Conservation (phyloP, 805 yeast species). For the Jamesozyma jinghongensis region DNA sequence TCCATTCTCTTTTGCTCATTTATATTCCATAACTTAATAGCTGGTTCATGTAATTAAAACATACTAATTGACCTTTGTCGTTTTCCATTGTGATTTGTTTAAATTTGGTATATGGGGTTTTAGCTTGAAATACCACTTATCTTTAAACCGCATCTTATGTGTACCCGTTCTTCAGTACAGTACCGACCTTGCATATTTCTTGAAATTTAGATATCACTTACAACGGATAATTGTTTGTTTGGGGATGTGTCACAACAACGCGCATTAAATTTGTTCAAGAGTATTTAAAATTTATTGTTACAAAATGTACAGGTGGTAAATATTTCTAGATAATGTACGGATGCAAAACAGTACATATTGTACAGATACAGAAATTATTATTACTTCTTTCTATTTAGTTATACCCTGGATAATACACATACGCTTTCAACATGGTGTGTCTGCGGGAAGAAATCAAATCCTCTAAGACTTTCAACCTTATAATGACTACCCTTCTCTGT, state of each 20-base stretch:
- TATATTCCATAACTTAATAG: too few species aligned
- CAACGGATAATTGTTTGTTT: too few species aligned
- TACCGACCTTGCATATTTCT: too few species aligned
- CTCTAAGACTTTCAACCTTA: constrained; percentile 72
- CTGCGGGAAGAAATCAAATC: constrained; percentile 95
- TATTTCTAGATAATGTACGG: constrained; percentile 4
- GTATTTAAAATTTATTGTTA: too few species aligned
- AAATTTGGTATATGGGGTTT: constrained; percentile 5
- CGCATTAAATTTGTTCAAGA: too few species aligned
- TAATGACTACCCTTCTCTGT: constrained; percentile 56
- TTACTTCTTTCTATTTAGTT: background rate
- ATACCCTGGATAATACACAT: constrained; percentile 48
- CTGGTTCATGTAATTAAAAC: constrained; percentile 30
- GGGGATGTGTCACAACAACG: too few species aligned
- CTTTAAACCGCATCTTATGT: too few species aligned
- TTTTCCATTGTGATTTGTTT: constrained; percentile 80
- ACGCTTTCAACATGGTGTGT: constrained; percentile 89
- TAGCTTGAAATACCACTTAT: background rate
- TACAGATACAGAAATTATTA: background rate
- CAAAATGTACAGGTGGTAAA: constrained; percentile 3
- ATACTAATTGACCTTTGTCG: constrained; percentile 99
- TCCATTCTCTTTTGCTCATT: too few species aligned
- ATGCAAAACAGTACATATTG: constrained; percentile 1
- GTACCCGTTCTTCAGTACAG: too few species aligned
- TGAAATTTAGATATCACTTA: too few species aligned